These are phyloP conservation scores for Capronia americana DNA, from an alignment of 2,329 filamentous ascomycete species.

Conservation along the genomic window DNA sequence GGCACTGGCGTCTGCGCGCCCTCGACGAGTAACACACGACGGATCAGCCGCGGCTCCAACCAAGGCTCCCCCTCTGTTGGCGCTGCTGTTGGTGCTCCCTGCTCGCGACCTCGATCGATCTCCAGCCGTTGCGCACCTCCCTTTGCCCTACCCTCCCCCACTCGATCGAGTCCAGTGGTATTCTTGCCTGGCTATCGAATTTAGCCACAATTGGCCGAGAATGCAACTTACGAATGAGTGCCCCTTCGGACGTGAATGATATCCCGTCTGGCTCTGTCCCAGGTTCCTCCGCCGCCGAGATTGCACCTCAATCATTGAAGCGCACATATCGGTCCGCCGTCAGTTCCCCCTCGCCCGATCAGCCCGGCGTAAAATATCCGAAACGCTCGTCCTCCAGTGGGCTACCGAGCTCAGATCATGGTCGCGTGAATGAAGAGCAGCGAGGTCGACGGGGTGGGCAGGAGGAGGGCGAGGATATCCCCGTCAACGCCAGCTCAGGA, in stretches of 20 bases:
- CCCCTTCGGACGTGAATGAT: slow-evolving; percentile 11
- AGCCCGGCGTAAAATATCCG: slow-evolving; percentile 20
- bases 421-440: slow-evolving; percentile 14
- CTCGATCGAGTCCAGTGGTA: slow-evolving; percentile 3
- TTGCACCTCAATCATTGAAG: slow-evolving; percentile 22
- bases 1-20: neutral
- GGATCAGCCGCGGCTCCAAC: neutral
- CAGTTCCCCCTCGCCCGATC: slow-evolving; percentile 19
- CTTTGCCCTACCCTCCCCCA: slow-evolving; percentile 8
- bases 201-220: slow-evolving; percentile 10
- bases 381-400: slow-evolving; percentile 20
- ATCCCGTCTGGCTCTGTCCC: slow-evolving; percentile 9
- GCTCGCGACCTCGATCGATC: slow-evolving; percentile 7
- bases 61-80: neutral
- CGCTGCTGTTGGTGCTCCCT: neutral
- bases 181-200: neutral
- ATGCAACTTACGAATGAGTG: slow-evolving; percentile 25
- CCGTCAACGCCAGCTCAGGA: neutral
- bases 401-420: neutral
- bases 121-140: slow-evolving; percentile 1
- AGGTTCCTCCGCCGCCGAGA: neutral
- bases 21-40: neutral
- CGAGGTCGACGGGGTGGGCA: slow-evolving; percentile 23
- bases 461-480: slow-evolving; percentile 18
- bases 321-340: slow-evolving; percentile 19